phyloP scores from a whole-genome alignment of 805 yeast genomes.

The Myxozyma neglecta region DNA sequence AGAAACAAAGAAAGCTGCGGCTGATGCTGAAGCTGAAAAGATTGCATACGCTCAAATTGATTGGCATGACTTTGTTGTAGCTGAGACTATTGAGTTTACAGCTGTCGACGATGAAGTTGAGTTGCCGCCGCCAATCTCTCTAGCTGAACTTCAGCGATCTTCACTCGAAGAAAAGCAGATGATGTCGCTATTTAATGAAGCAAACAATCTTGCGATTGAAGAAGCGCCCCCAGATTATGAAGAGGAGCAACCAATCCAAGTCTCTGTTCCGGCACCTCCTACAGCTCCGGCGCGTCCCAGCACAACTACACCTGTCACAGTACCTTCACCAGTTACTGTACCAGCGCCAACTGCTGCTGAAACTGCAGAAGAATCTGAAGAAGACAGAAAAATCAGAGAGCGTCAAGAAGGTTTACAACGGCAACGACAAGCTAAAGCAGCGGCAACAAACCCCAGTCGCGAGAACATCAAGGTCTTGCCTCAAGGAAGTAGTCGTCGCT shows the following conservation, averaged over 20 bases:
- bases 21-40: constrained; percentile 42
- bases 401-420: constrained; percentile 20
- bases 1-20: constrained; percentile 42
- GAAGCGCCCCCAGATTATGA: constrained; percentile 45
- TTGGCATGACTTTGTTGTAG: constrained; percentile 81
- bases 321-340: constrained; percentile 1
- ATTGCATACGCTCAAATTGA: constrained; percentile 69
- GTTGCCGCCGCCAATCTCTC: constrained; percentile 51
- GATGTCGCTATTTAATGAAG: constrained; percentile 30
- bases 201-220: constrained; percentile 38
- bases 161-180: constrained; percentile 55
- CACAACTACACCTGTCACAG: neutral
- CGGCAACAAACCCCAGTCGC: constrained; percentile 26
- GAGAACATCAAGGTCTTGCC: constrained; percentile 52
- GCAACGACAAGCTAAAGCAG: constrained; percentile 29
- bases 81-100: constrained; percentile 66
- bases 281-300: neutral
- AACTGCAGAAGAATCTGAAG: constrained; percentile 9
- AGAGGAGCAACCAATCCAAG: constrained; percentile 5
- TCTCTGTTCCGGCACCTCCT: constrained; percentile 1
- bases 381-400: constrained; percentile 18
- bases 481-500: constrained; percentile 67
- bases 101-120: constrained; percentile 60
- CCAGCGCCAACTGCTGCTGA: neutral
- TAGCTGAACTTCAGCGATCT: constrained; percentile 61